Base-by-base conservation (phyloP, 2,329 filamentous ascomycete genomes). In the Hypomyces perniciosus region DNA sequence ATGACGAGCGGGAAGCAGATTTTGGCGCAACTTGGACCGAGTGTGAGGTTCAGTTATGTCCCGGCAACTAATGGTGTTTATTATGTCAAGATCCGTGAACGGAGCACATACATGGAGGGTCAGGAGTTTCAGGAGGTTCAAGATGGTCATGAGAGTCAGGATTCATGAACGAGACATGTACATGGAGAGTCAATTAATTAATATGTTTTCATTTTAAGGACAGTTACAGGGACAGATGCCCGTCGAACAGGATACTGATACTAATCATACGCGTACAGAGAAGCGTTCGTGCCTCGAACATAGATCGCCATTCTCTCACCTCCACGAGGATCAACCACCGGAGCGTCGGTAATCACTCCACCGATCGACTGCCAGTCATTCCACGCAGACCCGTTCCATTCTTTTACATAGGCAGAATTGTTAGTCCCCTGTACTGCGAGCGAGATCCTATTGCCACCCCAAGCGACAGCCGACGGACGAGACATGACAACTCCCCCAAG, bases 1-100 rank as follows among this genome's bases (percentile, higher is more conserved):
- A 55, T 57, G 57, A 55, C 53, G 12, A 55, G 37, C 5, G 57
- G 56, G 6, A 52, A 46, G 43, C 51, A 56, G 48, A 51, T 62
- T 33, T 48, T 47, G 31, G 42, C 54, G 42, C 49, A n/a, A 31
- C 46, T 53, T 20, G 51, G 51, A 6, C 37, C 44, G 6, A 33
- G 31, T 4, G 8, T 43, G 3, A 50, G 4, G 10, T 28, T 53
- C 26, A 53, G 35, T 10, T 53, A 53, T 43, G 42, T 46, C 4
- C 42, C 39, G 13, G 51, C 40, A 8, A 42, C 35, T 13, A 45
- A 31, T 10, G 46, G 47, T 10, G 33, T 53, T 27, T 50, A 53
- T 33, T 50, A 35, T 28, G 31, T 53, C 6, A 50, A 45, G 13
- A 40, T 48, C 10, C 13, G 13, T 5, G 35, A 38, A 8, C 20